Evolutionary conservation across 495 filamentous ascomycete species (phyloP).

Genomic region (Xylaria acuta): DNA sequence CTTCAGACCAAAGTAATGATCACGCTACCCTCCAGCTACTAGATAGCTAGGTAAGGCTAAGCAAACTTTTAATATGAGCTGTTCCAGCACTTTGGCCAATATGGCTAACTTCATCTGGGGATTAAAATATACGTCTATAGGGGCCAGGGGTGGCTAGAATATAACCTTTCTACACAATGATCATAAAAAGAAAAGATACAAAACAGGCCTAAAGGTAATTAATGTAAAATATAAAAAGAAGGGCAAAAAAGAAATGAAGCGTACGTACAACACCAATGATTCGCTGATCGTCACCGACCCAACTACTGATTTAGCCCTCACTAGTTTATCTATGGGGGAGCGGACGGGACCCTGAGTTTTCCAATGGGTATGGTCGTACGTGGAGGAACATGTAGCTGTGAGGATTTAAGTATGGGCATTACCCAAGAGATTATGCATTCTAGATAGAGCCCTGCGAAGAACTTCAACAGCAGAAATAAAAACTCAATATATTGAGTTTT

Average conservation of each 20-base stretch:
- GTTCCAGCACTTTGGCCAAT: too few species aligned
- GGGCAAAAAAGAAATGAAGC: neutral
- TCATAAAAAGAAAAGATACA: too few species aligned
- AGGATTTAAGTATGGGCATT: neutral
- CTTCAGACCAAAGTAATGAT: too few species aligned
- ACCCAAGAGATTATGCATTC: neutral
- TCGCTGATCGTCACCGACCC: constrained; percentile 51
- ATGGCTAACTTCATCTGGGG: too few species aligned
- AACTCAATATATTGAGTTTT: too few species aligned
- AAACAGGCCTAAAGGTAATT: neutral
- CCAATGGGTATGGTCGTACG: constrained; percentile 47
- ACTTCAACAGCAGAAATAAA: too few species aligned
- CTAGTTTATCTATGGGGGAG: constrained; percentile 45
- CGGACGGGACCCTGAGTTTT: constrained; percentile 51
- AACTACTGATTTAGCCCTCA: constrained; percentile 45
- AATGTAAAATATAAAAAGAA: neutral
- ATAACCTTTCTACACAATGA: too few species aligned
- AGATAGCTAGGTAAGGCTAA: too few species aligned
- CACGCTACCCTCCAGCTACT: too few species aligned
- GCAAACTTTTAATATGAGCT: too few species aligned
- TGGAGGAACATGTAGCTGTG: neutral
- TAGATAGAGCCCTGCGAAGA: too few species aligned
- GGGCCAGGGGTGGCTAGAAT: too few species aligned
- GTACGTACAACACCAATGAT: constrained; percentile 43
- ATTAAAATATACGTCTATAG: neutral